Percentiles rank a stretch among this genome's conserved stretches.
Evolutionary conservation across 169 alveolate genomes (phyloP).

Genomic region (Plasmodium malariae): DNA sequence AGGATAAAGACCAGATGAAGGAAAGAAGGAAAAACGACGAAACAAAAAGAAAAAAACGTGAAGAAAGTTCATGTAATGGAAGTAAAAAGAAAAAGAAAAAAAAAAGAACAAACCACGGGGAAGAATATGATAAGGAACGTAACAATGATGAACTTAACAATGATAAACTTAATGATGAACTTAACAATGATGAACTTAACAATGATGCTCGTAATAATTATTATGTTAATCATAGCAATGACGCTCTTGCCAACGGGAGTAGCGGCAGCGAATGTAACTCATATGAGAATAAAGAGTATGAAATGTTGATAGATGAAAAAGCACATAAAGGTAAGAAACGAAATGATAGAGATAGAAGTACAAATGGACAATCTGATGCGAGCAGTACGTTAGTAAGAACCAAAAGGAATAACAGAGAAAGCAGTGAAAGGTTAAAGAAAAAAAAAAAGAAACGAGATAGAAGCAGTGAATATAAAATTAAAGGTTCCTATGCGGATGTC

Average conservation of each 20-base stretch:
- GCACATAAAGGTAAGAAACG: too few species aligned
- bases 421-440: constrained; percentile 6
- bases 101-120: too few species aligned
- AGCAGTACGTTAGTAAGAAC: neutral
- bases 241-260: too few species aligned
- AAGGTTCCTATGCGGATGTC: constrained; percentile 21
- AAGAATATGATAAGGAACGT: too few species aligned
- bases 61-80: neutral
- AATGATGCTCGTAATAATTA: too few species aligned
- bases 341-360: neutral
- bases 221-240: too few species aligned
- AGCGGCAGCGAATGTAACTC: too few species aligned
- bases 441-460: constrained; percentile 1
- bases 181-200: too few species aligned
- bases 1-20: neutral
- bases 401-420: neutral
- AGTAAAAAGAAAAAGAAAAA: neutral
- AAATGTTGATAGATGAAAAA: too few species aligned
- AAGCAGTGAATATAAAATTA: constrained; percentile 25
- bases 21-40: neutral
- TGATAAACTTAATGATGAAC: too few species aligned
- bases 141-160: too few species aligned
- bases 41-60: neutral
- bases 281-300: too few species aligned
- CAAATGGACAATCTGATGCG: neutral